Conservation (phyloP, 2,329 filamentous ascomycete species). For the Alternaria hordeiaustralica region DNA sequence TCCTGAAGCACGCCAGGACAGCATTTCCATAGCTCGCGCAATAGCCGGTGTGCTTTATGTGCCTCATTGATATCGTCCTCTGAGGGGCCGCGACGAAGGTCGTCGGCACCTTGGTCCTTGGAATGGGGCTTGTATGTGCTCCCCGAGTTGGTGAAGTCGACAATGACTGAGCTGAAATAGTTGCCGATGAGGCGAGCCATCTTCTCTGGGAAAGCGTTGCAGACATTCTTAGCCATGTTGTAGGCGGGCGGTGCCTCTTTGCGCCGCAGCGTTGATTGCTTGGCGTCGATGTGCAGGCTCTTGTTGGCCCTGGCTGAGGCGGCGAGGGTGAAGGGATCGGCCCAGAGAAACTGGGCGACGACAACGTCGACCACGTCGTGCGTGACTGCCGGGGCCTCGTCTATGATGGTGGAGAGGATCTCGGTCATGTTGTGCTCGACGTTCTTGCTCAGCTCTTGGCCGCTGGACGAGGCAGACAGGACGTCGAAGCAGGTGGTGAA, state of each 20-base stretch:
- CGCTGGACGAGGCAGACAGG: conserved; percentile 77
- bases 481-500: conserved; percentile 94
- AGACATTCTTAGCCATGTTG: conserved; percentile 94
- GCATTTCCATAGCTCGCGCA: conserved; percentile 93
- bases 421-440: conserved; percentile 92
- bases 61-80: conserved; percentile 88
- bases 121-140: conserved; percentile 28
- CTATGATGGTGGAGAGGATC: conserved; percentile 82
- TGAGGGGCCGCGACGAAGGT: conserved; percentile 66
- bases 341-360: conserved; percentile 92
- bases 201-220: conserved; percentile 86
- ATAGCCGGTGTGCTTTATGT: conserved; percentile 84
- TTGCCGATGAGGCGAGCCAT: conserved; percentile 95
- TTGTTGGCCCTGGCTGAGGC: conserved; percentile 58
- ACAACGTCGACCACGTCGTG: conserved; percentile 88
- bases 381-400: conserved; percentile 80
- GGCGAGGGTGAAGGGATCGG: conserved; percentile 68
- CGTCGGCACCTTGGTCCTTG: conserved; percentile 53
- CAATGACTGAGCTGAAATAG: conserved; percentile 96
- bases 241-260: conserved; percentile 93
- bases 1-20: conserved; percentile 88
- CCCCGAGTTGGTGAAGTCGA: conserved; percentile 70
- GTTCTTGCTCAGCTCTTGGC: conserved; percentile 87
- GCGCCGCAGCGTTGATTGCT: conserved; percentile 80
- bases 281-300: conserved; percentile 66